Evolutionary conservation across 2,329 filamentous ascomycete genomes (phyloP).

Genomic region (Blastomyces gilchristii): DNA sequence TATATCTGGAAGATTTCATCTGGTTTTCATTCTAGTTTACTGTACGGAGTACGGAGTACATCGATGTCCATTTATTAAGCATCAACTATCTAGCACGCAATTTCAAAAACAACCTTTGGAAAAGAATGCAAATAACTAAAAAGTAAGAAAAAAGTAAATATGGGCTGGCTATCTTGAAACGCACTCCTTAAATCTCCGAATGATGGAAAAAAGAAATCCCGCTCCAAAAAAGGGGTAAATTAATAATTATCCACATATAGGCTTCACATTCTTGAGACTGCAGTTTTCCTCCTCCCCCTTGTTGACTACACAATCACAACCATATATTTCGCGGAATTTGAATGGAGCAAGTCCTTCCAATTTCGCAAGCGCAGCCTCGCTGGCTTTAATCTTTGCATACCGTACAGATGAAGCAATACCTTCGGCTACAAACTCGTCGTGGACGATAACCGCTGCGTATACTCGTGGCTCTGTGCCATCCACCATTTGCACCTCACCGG

Average conservation of each 20-base stretch:
- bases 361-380: slow-evolving; percentile 29
- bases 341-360: slow-evolving; percentile 43
- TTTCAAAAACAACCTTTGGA: not conserved
- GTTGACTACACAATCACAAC: slow-evolving; percentile 51
- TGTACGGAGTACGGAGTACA: not conserved
- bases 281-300: too few species aligned
- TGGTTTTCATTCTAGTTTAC: too few species aligned
- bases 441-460: slow-evolving; percentile 65
- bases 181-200: not conserved
- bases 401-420: slow-evolving; percentile 53
- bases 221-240: not conserved
- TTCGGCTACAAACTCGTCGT: slow-evolving; percentile 56
- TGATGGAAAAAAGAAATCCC: not conserved
- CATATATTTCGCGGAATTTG: slow-evolving; percentile 51
- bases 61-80: not conserved
- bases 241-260: not conserved
- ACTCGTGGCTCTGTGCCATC: slow-evolving; percentile 43
- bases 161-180: not conserved
- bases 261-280: not conserved
- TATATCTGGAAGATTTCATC: not conserved
- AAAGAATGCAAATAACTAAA: not conserved
- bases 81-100: too few species aligned
- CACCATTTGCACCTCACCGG: slow-evolving; percentile 35
- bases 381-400: slow-evolving; percentile 58
- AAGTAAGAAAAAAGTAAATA: not conserved